Evolutionary conservation across 1,139 yeast species (phyloP).

Genomic region (Hyphopichia burtonii): DNA sequence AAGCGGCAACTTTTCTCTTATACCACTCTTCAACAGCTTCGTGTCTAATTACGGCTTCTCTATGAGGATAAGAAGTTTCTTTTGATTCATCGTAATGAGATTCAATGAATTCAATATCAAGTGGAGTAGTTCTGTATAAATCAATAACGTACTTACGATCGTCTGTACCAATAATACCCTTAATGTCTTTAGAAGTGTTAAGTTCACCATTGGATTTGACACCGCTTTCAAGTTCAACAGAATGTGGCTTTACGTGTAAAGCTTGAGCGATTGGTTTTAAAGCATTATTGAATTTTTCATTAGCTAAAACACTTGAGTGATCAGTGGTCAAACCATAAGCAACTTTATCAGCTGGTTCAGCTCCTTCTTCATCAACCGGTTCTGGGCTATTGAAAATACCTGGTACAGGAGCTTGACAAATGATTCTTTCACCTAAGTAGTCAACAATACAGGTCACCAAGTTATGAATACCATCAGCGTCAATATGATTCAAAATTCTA

Average conservation of each 20-base stretch:
- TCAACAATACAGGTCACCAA: conserved; percentile 84
- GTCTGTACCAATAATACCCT: conserved; percentile 85
- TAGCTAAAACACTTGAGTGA: conserved; percentile 45
- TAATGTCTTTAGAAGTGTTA: conserved; percentile 72
- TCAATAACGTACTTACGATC: conserved; percentile 84
- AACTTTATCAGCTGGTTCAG: conserved; percentile 44
- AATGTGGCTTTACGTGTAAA: conserved; percentile 75
- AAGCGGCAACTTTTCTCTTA: conserved; percentile 62
- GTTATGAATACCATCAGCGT: conserved; percentile 62
- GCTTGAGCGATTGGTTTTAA: conserved; percentile 66
- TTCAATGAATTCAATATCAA: conserved; percentile 76
- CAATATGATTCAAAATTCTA: conserved; percentile 65
- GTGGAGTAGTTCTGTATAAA: conserved; percentile 78
- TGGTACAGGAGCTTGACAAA: conserved; percentile 97
- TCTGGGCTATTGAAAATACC: conserved; percentile 69
- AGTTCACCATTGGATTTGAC: conserved; percentile 43
- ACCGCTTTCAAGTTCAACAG: conserved; percentile 40
- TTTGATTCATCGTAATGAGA: conserved; percentile 41
- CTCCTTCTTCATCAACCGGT: conserved; percentile 27
- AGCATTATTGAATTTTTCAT: conserved; percentile 51
- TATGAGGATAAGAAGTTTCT: conserved; percentile 72
- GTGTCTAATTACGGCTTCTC: conserved; percentile 72
- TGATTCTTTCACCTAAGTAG: conserved; percentile 80
- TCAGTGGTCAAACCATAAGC: conserved; percentile 76
- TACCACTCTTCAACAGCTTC: conserved; percentile 95